A percentile compares a stretch with the other conserved stretches of the same genome.
phyloP scores from a whole-genome alignment of 139 green algal genomes.

The Diplosphaera chodatii region DNA sequence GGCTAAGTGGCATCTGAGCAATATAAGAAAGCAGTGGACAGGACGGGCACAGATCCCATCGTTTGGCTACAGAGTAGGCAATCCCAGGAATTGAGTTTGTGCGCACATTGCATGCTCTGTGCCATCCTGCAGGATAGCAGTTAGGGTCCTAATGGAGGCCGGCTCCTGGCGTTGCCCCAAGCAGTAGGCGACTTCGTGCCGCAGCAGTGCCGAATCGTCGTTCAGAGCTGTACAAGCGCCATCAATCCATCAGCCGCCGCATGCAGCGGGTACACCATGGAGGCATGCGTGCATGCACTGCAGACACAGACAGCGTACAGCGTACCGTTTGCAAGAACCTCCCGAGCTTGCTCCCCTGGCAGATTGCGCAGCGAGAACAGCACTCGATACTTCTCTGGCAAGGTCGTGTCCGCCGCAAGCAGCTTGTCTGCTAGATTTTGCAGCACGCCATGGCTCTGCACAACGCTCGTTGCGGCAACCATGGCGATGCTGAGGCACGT shows the following conservation, averaged over 20 bases:
- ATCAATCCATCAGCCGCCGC: too few relatives aligned
- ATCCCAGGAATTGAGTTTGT: too few relatives aligned
- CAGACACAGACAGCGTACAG: not conserved
- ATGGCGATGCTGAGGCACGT: too few relatives aligned
- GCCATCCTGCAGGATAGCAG: constrained; percentile 45
- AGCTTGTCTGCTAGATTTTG: constrained; percentile 46
- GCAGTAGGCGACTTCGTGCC: constrained; percentile 90
- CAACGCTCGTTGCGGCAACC: too few relatives aligned
- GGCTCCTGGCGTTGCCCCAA: constrained; percentile 81
- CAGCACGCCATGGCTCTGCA: constrained; percentile 18
- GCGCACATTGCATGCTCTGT: constrained; percentile 73
- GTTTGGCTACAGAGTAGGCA: too few relatives aligned
- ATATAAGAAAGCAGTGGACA: too few relatives aligned
- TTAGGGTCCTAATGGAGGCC: constrained; percentile 51
- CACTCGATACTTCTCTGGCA: constrained; percentile 73
- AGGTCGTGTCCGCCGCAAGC: constrained; percentile 17
- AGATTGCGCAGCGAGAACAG: constrained; percentile 77
- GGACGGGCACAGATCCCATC: too few relatives aligned
- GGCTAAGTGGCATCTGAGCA: too few relatives aligned
- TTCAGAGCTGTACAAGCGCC: constrained; percentile 55
- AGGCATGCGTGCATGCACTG: too few relatives aligned
- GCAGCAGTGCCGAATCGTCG: constrained; percentile 71
- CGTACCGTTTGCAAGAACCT: constrained; percentile 52
- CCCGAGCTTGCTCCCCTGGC: constrained; percentile 35
- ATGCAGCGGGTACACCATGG: too few relatives aligned